Evolutionary conservation across 2,329 filamentous ascomycete genomes (phyloP), one percentile per base, ranked within the genome.

Genomic region (Trichoderma aggressivum): DNA sequence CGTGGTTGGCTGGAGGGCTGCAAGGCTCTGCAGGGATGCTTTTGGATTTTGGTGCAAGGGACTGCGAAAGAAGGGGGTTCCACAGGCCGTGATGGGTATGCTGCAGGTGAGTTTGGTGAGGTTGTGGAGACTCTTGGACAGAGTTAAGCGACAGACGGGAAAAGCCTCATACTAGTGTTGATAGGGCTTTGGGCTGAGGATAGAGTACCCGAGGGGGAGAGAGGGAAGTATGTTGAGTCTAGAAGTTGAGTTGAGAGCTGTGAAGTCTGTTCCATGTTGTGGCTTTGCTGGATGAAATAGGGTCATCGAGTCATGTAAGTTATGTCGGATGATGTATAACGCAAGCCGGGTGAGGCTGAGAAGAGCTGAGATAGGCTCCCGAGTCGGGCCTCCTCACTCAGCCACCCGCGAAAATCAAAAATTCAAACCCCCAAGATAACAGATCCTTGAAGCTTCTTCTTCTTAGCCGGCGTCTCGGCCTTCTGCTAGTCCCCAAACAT

Each of bases 1-100:
- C 50, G 55, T 70, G 59, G 68, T 62, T 47, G 59, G 59, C 61
- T 58, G 59, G 43, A 64, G n/a, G n/a, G 58, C 59, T 55, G 67
- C 67, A 70, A 60, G 55, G 59, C 67, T 34, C 32, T 32, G 67
- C 67, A 70, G 32, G 67, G 67, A 63, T 63, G 8, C 11, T 32
- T 32, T 32, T 16, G 43, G 28, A 21, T 63, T 63, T 63, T 63
- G 43, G 59, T 56, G 67, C 59, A 50, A 34, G 60, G 59, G 34
- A 50, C 36, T 43, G 24, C n/a, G 47, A 60, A 60, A 53, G 47
- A 53, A 53, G n/a, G n/a, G 47, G 66, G 67, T 60, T 60, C 56
- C 66, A 47, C 66, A 50, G 39, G 34, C 32, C 10, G 47, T 21
- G 11, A 11, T n/a, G n/a, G n/a, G n/a, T 43, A 61, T 60, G 28